Percentiles rank a stretch among this genome's conserved stretches.
Evolutionary conservation across 768 basidiomycete genomes (phyloP).

Genomic region (Panaeolus cyanescens): DNA sequence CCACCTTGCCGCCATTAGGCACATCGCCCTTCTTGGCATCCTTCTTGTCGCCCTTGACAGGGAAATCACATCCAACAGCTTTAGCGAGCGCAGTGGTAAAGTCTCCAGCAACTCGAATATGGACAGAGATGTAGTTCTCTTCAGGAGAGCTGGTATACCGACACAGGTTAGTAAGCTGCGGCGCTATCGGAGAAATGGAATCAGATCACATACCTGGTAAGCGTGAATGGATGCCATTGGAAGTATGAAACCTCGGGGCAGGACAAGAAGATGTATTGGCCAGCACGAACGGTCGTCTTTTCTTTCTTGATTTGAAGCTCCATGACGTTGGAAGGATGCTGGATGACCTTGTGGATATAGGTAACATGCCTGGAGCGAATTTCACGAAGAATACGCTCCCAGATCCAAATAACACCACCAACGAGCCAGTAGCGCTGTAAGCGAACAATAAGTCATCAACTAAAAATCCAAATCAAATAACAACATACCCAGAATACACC

Average conservation of each 20-base stretch:
- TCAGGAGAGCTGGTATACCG: constrained; percentile 81
- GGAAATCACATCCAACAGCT: constrained; percentile 82
- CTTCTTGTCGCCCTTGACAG: constrained; percentile 45
- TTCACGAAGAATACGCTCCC: constrained; percentile 90
- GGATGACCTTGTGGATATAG: constrained; percentile 92
- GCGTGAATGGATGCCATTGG: constrained; percentile 97
- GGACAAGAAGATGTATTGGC: constrained; percentile 91
- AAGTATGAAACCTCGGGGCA: constrained; percentile 93
- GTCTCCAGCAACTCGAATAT: constrained; percentile 91
- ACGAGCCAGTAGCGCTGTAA: constrained; percentile 85
- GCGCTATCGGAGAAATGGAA: not conserved
- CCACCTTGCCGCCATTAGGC: constrained; percentile 55
- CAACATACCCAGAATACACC: constrained; percentile 92
- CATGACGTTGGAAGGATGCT: constrained; percentile 92
- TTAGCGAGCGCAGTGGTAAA: constrained; percentile 84
- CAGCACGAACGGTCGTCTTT: constrained; percentile 77
- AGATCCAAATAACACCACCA: constrained; percentile 84
- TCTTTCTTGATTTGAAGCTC: constrained; percentile 99
- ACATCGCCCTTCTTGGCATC: constrained; percentile 47
- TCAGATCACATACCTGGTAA: constrained; percentile 64
- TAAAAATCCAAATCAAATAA: not conserved
- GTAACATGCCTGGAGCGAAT: constrained; percentile 88
- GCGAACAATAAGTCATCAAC: constrained; percentile 6
- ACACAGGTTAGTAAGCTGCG: not conserved
- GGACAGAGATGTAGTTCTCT: constrained; percentile 93